These are phyloP conservation scores for Nannochloropsis gaditana DNA, from an alignment of 108 stramenopile species.

Conservation along the genomic window DNA sequence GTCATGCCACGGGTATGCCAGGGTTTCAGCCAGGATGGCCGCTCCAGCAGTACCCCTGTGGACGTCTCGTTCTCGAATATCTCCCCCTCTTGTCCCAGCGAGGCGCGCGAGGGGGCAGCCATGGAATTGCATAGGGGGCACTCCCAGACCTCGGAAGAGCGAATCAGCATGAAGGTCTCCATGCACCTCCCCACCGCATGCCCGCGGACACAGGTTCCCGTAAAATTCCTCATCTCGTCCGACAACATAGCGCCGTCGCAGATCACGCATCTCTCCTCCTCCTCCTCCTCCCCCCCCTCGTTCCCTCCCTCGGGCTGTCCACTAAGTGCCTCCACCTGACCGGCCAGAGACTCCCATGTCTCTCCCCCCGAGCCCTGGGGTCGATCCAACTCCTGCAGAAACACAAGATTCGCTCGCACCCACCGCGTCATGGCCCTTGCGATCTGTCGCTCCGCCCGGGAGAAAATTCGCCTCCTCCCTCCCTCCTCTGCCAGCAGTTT, in stretches of 20 bases:
- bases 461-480: background rate
- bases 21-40: background rate
- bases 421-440: background rate
- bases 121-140: constrained; percentile 16
- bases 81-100: background rate
- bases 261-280: background rate
- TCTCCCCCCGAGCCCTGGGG: background rate
- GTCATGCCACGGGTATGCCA: background rate
- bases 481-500: background rate
- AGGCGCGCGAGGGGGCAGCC: background rate
- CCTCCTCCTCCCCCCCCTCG: background rate
- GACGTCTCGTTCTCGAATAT: background rate
- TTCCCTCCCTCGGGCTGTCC: background rate
- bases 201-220: background rate
- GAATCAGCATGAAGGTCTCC: background rate
- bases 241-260: background rate
- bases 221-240: background rate
- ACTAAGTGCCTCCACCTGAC: background rate
- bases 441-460: background rate
- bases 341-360: background rate
- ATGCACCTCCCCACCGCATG: background rate
- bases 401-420: background rate
- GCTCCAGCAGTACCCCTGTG: background rate
- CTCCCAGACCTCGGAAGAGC: background rate
- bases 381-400: background rate